Conservation (phyloP, 2,329 filamentous ascomycete genomes). For the Aspergillus sp. region DNA sequence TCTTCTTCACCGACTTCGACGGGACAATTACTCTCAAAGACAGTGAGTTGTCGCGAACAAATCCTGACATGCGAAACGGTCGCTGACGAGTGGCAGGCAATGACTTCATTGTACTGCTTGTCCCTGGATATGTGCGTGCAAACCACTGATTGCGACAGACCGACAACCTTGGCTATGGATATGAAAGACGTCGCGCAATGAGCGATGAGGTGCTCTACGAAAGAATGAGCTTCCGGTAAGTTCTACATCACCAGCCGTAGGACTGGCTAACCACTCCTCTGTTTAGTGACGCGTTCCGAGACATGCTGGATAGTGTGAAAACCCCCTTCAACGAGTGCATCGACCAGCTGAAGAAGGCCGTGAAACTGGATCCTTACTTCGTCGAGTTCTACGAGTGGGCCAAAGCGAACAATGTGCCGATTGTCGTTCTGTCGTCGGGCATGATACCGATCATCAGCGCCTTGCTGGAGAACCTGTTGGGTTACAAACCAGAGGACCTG, state of each 20-base stretch:
- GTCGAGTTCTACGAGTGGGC: slow-evolving; percentile 80
- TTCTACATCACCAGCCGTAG: too few species aligned
- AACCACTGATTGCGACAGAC: slow-evolving; percentile 45
- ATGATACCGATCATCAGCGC: slow-evolving; percentile 89
- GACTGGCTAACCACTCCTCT: slow-evolving; percentile 4
- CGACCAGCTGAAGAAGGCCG: slow-evolving; percentile 65
- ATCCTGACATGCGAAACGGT: too few species aligned
- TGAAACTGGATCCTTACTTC: slow-evolving; percentile 83
- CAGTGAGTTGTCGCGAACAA: slow-evolving; percentile 46
- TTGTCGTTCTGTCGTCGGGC: slow-evolving; percentile 83
- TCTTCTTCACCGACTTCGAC: slow-evolving; percentile 99
- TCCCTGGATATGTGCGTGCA: background rate
- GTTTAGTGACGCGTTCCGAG: slow-evolving; percentile 64
- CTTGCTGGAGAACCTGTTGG: slow-evolving; percentile 69
- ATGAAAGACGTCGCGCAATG: slow-evolving; percentile 57
- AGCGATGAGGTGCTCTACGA: slow-evolving; percentile 70
- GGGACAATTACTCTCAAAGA: slow-evolving; percentile 79
- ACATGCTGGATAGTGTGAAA: slow-evolving; percentile 83
- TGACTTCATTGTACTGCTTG: slow-evolving; percentile 48
- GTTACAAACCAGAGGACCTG: slow-evolving; percentile 62
- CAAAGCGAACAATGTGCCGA: slow-evolving; percentile 70
- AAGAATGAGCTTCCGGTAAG: slow-evolving; percentile 59
- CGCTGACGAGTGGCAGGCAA: slow-evolving; percentile 41
- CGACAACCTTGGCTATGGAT: slow-evolving; percentile 82
- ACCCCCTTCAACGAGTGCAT: slow-evolving; percentile 77